Percentiles rank a stretch among this genome's conserved stretches.
Conservation (phyloP, 495 filamentous ascomycete species). For the Elasticomyces elasticus region DNA sequence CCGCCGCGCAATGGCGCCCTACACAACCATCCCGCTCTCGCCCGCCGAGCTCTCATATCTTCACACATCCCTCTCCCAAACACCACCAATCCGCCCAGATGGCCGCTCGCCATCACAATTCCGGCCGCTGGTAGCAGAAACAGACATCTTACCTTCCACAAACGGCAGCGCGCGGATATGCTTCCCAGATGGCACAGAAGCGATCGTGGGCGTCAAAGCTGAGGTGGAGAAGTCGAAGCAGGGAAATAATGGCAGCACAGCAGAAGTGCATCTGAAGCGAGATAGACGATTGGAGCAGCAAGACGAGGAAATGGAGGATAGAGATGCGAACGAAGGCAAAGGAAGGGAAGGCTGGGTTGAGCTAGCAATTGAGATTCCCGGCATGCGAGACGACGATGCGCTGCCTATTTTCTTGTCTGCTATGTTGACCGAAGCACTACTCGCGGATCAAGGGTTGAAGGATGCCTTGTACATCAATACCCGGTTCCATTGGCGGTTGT, state of each 20-base stretch:
- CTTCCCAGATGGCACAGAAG: slow-evolving; percentile 90
- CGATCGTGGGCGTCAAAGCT: slow-evolving; percentile 86
- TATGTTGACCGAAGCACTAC: slow-evolving; percentile 81
- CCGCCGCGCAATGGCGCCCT: slow-evolving; percentile 9
- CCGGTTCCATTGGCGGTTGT: slow-evolving; percentile 91
- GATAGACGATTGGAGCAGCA: background rate
- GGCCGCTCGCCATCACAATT: slow-evolving; percentile 74
- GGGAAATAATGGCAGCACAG: slow-evolving; percentile 23
- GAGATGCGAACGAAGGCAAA: slow-evolving; percentile 17
- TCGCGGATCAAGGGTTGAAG: slow-evolving; percentile 62
- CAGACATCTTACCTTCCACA: slow-evolving; percentile 73
- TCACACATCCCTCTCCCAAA: slow-evolving; percentile 68
- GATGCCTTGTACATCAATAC: slow-evolving; percentile 69
- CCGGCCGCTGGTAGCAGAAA: slow-evolving; percentile 81
- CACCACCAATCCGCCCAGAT: slow-evolving; percentile 84
- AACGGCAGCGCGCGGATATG: slow-evolving; percentile 90
- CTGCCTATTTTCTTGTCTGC: slow-evolving; percentile 73
- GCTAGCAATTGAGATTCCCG: slow-evolving; percentile 75
- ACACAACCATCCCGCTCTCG: slow-evolving; percentile 49
- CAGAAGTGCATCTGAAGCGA: slow-evolving; percentile 5
- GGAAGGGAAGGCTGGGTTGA: slow-evolving; percentile 63
- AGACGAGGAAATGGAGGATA: slow-evolving; percentile 25
- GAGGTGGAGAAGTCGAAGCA: slow-evolving; percentile 65
- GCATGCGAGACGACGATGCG: slow-evolving; percentile 81
- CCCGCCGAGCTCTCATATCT: slow-evolving; percentile 95